Evolutionary conservation across 345 rosid genomes (phyloP), one percentile per base, ranked within the genome.

Genomic region (Litchi chinensis): DNA sequence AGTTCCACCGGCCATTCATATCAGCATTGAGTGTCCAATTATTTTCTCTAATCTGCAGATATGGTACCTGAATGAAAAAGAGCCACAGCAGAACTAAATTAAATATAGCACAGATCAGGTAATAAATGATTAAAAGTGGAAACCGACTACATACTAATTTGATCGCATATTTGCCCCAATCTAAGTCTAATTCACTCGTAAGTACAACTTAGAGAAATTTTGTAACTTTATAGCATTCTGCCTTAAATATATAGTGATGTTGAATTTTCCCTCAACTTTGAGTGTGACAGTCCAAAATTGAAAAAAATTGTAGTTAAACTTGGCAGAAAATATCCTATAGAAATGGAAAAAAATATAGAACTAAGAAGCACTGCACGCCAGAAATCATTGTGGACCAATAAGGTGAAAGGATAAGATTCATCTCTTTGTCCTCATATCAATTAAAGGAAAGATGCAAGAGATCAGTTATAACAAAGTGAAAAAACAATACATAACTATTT

Each of bases 11-110:
- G 57, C 97, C 98, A 72, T 92, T 91, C 83, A 82, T 72, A 85
- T 95, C 93, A 0, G 90, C 97, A 78, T 89, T 91, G 65, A 95
- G 76, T 28, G 97, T 91, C 98, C 97, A 95, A 75, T 93, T 95
- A 79, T 93, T 93, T 82, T 95, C 99, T 83, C 91, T 90, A 39
- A 95, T 83, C 88, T 93, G 98, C 87, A 93, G 19, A 71, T 95
- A 93, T 6, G 98, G 93, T 40, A 92, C 88, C 99, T 95, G 93
- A 73, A 85, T 67, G 54, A 44, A 32, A 54, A 60, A 64, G 64
- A 26, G 16, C 32, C 68, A 72, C 69, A 72, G 22, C 46, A 65
- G 37, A 79, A 63, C 46, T 26, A 68, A 48, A 44, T 77, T 37
- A 48, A 19, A 75, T 28, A 22, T 21, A 22, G 11, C 24, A 18